Evolutionary conservation across 176 grass and related monocot species (phyloP).

Genomic region (Poa annua): DNA sequence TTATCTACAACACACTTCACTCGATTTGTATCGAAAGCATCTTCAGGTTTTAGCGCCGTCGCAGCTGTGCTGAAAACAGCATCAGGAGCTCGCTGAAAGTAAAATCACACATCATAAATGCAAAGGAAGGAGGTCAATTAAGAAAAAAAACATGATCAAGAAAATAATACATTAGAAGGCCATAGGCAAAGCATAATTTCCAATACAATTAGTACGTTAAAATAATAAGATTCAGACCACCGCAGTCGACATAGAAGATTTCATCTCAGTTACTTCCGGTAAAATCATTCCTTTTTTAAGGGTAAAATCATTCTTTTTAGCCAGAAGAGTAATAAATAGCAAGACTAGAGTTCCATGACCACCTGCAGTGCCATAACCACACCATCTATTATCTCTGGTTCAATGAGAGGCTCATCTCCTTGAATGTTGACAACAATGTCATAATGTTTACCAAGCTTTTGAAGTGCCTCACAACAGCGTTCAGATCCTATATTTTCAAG

Average conservation of each 20-base stretch:
- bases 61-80: conserved; percentile 96
- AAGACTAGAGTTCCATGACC: conserved; percentile 39
- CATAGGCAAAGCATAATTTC: neutral
- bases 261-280: neutral
- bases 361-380: conserved; percentile 97
- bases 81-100: conserved; percentile 79
- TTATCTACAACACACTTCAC: conserved; percentile 97
- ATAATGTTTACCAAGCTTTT: conserved; percentile 76
- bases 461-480: conserved; percentile 87
- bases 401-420: conserved; percentile 95
- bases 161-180: neutral
- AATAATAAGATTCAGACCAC: neutral
- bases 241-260: neutral
- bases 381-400: conserved; percentile 98
- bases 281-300: neutral
- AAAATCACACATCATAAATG: conserved; percentile 11
- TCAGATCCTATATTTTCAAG: conserved; percentile 69
- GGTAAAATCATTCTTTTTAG: too few relatives aligned
- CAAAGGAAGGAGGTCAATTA: neutral
- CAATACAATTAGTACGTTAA: neutral
- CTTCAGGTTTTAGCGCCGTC: conserved; percentile 82
- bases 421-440: conserved; percentile 99
- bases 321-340: conserved; percentile 15
- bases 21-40: conserved; percentile 83
- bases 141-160: neutral